phyloP scores from a whole-genome alignment of 1,139 yeast species.

The Yamadazyma taylorii region DNA sequence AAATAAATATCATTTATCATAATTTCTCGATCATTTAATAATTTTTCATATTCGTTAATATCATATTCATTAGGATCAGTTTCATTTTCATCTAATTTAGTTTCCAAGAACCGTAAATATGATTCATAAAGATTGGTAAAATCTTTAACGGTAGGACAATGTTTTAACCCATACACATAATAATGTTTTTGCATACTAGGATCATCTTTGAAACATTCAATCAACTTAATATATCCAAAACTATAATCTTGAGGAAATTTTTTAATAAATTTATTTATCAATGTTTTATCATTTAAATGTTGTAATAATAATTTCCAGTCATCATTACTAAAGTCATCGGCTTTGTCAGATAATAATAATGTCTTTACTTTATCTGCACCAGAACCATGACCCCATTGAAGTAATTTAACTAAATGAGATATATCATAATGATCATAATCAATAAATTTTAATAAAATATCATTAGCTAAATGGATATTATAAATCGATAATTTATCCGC shows the following conservation, averaged over 20 bases:
- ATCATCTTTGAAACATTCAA: conserved; percentile 18
- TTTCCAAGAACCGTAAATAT: conserved; percentile 41
- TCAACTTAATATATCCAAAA: conserved; percentile 48
- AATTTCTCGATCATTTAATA: conserved; percentile 56
- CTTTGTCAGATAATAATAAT: background rate
- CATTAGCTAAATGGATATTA: conserved; percentile 6
- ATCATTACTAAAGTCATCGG: conserved; percentile 4
- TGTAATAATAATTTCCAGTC: conserved; percentile 3
- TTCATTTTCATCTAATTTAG: conserved; percentile 11
- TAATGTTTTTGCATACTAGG: conserved; percentile 34
- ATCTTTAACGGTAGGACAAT: conserved; percentile 56
- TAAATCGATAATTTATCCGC: conserved; percentile 38
- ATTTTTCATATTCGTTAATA: conserved; percentile 52
- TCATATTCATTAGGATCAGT: conserved; percentile 34
- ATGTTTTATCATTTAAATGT: conserved; percentile 25
- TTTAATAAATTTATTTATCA: conserved; percentile 15
- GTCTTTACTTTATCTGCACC: conserved; percentile 2
- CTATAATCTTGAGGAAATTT: conserved; percentile 66
- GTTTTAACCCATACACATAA: conserved; percentile 48
- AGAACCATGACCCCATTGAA: conserved; percentile 6
- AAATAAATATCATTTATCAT: conserved; percentile 65
- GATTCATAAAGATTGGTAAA: conserved; percentile 66
- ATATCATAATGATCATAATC: conserved; percentile 10
- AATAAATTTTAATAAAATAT: conserved; percentile 10
- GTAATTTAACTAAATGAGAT: conserved; percentile 11